A percentile compares a stretch with the other conserved stretches of the same genome.
Conservation (phyloP, 2,329 filamentous ascomycete genomes). For the Nemania sp. region DNA sequence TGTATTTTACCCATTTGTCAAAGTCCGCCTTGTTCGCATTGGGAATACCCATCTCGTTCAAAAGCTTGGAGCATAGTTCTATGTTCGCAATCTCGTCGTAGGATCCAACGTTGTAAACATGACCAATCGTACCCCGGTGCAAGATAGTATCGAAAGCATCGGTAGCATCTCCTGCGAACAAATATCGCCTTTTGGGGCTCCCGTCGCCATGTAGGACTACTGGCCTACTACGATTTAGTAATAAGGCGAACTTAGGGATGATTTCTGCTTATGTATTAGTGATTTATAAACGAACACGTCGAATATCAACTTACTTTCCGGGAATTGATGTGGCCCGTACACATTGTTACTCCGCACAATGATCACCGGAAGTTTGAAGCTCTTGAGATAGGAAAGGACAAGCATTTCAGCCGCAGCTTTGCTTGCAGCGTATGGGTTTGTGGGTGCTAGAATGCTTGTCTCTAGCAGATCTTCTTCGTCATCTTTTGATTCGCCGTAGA, state of each 20-base stretch:
- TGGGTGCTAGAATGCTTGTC: conserved; percentile 74
- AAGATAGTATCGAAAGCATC: conserved; percentile 85
- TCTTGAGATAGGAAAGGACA: conserved; percentile 84
- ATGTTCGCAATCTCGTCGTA: conserved; percentile 77
- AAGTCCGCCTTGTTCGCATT: conserved; percentile 56
- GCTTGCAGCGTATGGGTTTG: conserved; percentile 80
- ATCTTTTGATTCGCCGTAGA: conserved; percentile 78
- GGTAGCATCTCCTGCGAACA: conserved; percentile 78
- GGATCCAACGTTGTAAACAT: conserved; percentile 83
- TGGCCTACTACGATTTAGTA: conserved; percentile 68
- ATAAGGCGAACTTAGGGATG: conserved; percentile 78
- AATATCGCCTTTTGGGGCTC: conserved; percentile 72
- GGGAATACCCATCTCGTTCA: conserved; percentile 63
- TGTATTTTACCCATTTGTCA: conserved; percentile 71
- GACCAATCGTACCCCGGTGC: conserved; percentile 72
- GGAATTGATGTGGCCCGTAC: conserved; percentile 82
- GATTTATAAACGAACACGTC: not conserved
- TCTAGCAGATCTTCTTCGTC: conserved; percentile 73
- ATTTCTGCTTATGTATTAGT: conserved; percentile 63
- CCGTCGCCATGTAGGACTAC: conserved; percentile 78
- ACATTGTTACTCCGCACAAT: conserved; percentile 85
- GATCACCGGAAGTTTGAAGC: conserved; percentile 78
- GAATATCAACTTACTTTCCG: conserved; percentile 65
- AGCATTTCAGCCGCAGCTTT: conserved; percentile 85
- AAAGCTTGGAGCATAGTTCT: conserved; percentile 68